Base-by-base conservation (phyloP, 371 early-diverging fungal genomes). In the Dentiscutata heterogama region DNA sequence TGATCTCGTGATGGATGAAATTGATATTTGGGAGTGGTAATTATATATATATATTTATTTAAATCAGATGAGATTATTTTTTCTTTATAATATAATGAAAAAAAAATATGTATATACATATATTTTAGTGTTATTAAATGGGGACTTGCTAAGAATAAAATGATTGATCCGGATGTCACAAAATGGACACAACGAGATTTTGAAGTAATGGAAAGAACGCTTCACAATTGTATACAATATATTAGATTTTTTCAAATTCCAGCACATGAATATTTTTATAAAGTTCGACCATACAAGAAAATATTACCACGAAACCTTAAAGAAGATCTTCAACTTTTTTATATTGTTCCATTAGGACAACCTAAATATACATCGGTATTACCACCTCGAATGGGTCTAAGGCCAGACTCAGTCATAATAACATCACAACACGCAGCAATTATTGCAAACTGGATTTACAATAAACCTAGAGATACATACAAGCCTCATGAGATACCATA, bases 201-300 rank as follows among this genome's bases (percentile, higher is more conserved):
- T 70, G 7, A 35, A 14, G 31, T 20, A 16, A 35, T 80, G 56
- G 46, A 56, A 70, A 20, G 22, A 50, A 70, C 70, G 22, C 20
- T 80, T 18, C 18, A 56, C n/a, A 67, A 50, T 7, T 58, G 68
- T 58, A 10, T 80, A 27, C 70, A 65, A 22, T 53, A 50, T 27
- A 56, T 80, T 22, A 70, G 80, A 80, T 80, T 70, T 50, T 80
- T 27, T 63, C 71, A 70, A 58, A 64, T 80, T n/a, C 65, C 80
- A 18, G 35, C 50, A 10, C 8, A n/a, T 11, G 68, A 80, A 31
- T 80, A 56, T 25, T 20, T 67, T 25, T n/a, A 54, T 16, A 80
- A 80, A 42, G 71, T 80, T 22, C 67, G 51, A 35, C 71, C 80
- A 18, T 80, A 64, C 20, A 51, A 80, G 29, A 70, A 70, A 70